Base-by-base conservation (phyloP, 2,329 filamentous ascomycete genomes). In the Westerdykella aurantiaca region DNA sequence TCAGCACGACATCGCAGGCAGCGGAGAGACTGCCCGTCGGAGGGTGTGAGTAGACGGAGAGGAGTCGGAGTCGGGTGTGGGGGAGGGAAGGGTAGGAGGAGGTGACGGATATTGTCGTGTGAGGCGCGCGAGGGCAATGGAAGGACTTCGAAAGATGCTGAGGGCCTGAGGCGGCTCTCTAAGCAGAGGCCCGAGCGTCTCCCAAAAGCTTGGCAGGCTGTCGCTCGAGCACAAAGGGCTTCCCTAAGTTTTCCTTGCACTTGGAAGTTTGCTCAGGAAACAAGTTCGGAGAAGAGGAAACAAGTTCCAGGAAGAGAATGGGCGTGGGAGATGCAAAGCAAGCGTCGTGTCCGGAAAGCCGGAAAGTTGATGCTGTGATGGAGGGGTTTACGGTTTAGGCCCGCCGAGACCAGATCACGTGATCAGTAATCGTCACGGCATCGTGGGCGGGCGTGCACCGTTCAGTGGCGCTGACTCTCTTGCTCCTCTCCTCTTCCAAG, bases 1-100 rank as follows among this genome's bases (percentile, higher is more conserved):
- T 60, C 57, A 64, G 51, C 55, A 62, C 50, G 56, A 58, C 63
- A 66, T 63, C 53, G 39, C 58, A 61, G 54, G 60, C 60, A 57
- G 55, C 44, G 29, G 31, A 47, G 44, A 51, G 54, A 49, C 54
- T 55, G 56, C 55, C 54, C 56, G 58, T 45, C 42, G 39, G 38
- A 39, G 39, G 41, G 39, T 29, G 25, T 7, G 25, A 29, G 25
- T 29, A 29, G 38, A 13, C 33, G n/a, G 33, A 35, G 33, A 16
- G n/a, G 33, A 35, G 5, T 29, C 11, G 25, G 25, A 29, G 25
- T 31, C 41, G 31, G 33, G 39, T 11, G 18, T 18, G 35, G 16
- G 17, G 41, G 38, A 33, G 34, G 29, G 38, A 41, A 43, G 41
- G 41, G 39, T 41, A 5, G 41, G 45, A 44, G 43, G 33, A 45